A percentile compares a stretch with the other conserved stretches of the same genome.
These are phyloP conservation scores for Exophiala bonariae DNA, from an alignment of 2,329 filamentous ascomycete genomes.

Conservation along the genomic window DNA sequence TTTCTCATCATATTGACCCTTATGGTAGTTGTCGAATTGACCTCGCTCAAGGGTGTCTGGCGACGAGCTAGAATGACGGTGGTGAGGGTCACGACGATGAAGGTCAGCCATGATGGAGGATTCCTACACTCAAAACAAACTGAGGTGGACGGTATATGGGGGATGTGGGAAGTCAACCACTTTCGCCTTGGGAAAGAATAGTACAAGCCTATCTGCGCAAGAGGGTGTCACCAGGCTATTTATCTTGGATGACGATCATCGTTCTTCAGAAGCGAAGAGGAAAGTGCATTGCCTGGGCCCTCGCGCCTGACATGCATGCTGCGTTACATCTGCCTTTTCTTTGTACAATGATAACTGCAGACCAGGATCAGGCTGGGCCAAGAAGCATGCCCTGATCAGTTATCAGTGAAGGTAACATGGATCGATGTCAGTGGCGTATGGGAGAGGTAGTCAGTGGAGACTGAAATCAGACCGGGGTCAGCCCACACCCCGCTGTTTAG, in stretches of 20 bases:
- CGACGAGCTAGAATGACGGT: conserved; percentile 9
- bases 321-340: conserved; percentile 5
- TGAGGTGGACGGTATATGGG: background rate
- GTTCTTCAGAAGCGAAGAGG: no score
- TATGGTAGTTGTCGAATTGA: background rate
- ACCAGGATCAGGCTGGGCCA: conserved; percentile 8
- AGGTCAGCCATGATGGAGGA: background rate
- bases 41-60: conserved; percentile 1
- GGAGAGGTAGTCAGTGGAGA: background rate
- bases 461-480: no score
- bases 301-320: background rate
- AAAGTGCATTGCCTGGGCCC: no score
- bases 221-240: no score
- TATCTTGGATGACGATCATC: no score
- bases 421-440: conserved; percentile 1
- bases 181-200: no score
- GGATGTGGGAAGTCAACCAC: no score
- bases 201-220: no score
- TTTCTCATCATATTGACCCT: background rate
- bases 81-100: conserved; percentile 2
- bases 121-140: background rate
- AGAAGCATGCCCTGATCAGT: conserved; percentile 1
- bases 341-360: no score
- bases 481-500: no score
- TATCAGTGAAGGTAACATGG: conserved; percentile 1